Evolutionary conservation across 78 protist species (phyloP), one percentile per base, ranked within the genome.

Genomic region (Tieghemostelium lacteum): DNA sequence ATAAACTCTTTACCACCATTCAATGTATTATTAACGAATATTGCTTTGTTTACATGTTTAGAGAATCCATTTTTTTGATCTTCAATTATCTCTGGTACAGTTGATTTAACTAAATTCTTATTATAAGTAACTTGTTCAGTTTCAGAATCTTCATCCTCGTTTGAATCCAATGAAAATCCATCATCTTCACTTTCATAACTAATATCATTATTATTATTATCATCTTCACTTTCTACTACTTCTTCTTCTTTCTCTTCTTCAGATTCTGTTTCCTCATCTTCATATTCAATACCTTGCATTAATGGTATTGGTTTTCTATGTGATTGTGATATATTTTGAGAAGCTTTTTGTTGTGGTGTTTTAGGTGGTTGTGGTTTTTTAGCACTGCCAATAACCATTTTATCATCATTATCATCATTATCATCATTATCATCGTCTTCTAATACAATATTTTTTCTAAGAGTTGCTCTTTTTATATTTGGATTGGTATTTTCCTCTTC

Each of bases 1-100:
- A 37, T 29, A 54, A 52, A 80, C 2, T 80, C 74, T 37, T 57
- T 67, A 24, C 70, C 75, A 1, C 50, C n/a, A 16, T 29, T 14
- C 10, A 14, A 10, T 14, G 10, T 10, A 14, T 45, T 45, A 74
- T 52, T 57, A 17, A 70, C 24, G 19, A 74, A 73, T 0, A 62
- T 40, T 24, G 36, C 22, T 22, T 61, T 67, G 10, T 52, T 60
- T 6, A 49, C 14, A 36, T 62, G 31, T 54, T 75, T 87, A 55
- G 52, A 16, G 40, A 87, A 87, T 10, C 83, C 76, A 75, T 87
- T 87, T 22, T 34, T 49, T 74, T 67, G 83, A 49, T 76, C 80
- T 58, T 74, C 86, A 45, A 14, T 10, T 42, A 42, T 42, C 8
- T 28, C 61, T 19, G 16, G 16, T 57, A 57, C 17, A 5, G 6